phyloP scores from a whole-genome alignment of 176 grass and related monocot genomes.

The Oryza longistaminata region DNA sequence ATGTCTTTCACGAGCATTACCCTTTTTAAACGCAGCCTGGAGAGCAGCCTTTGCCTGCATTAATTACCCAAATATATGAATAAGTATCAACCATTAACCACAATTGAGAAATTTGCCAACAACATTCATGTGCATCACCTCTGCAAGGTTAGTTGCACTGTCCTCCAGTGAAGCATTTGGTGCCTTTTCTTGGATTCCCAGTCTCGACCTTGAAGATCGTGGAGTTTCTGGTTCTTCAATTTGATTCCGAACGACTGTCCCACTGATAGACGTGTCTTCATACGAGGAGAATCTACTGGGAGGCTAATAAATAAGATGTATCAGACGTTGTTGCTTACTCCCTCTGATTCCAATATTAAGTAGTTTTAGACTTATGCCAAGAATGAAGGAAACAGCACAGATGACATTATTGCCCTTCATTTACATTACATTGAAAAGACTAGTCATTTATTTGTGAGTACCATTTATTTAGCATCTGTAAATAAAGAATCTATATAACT shows the following conservation, averaged over 20 bases:
- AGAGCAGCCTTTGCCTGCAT: slow-evolving; percentile 96
- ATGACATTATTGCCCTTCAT: not conserved
- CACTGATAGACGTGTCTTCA: slow-evolving; percentile 76
- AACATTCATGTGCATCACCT: slow-evolving; percentile 55
- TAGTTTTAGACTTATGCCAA: not conserved
- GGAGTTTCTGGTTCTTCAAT: slow-evolving; percentile 73
- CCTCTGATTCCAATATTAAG: not conserved
- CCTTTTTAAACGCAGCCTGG: slow-evolving; percentile 73
- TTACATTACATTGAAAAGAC: not conserved
- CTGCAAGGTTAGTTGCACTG: slow-evolving; percentile 91
- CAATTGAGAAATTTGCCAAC: slow-evolving; percentile 1
- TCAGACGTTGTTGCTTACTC: slow-evolving; percentile 43
- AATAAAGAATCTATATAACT: not conserved
- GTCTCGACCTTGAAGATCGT: slow-evolving; percentile 78
- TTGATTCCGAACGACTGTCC: slow-evolving; percentile 75
- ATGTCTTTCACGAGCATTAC: slow-evolving; percentile 81
- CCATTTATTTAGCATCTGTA: not conserved
- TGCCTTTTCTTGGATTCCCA: slow-evolving; percentile 89
- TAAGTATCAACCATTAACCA: slow-evolving; percentile 9
- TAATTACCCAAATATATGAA: slow-evolving; percentile 37
- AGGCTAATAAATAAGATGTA: slow-evolving; percentile 67
- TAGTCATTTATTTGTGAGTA: not conserved
- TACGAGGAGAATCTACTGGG: slow-evolving; percentile 72
- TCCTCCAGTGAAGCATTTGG: slow-evolving; percentile 71
- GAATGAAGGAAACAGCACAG: not conserved